phyloP scores from a whole-genome alignment of 1,284 basidiomycete genomes.

The Phellinidium pouzarii region DNA sequence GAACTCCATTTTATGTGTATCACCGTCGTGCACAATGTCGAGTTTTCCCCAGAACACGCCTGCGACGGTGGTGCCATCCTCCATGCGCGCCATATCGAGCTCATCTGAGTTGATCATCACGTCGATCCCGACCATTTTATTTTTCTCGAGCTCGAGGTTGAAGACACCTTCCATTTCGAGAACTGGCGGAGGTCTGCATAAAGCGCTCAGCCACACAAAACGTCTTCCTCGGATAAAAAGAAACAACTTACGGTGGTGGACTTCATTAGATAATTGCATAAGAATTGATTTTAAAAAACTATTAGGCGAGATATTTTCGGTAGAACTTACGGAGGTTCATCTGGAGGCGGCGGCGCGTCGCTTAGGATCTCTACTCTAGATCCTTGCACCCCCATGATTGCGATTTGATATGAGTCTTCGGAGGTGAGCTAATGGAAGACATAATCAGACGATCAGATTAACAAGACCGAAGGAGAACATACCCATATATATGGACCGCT shows the following conservation, averaged over 20 bases:
- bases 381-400: slow-evolving; percentile 68
- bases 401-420: slow-evolving; percentile 80
- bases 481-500: slow-evolving; percentile 75
- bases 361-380: slow-evolving; percentile 75
- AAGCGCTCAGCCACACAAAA: slow-evolving; percentile 1
- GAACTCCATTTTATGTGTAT: slow-evolving; percentile 73
- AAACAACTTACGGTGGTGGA: slow-evolving; percentile 60
- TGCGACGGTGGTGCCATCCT: slow-evolving; percentile 75
- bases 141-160: slow-evolving; percentile 67
- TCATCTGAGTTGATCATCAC: slow-evolving; percentile 68
- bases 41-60: slow-evolving; percentile 81
- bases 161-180: slow-evolving; percentile 81
- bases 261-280: slow-evolving; percentile 29
- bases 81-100: slow-evolving; percentile 80
- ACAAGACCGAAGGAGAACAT: slow-evolving; percentile 23
- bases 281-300: slow-evolving; percentile 11
- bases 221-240: not conserved
- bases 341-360: slow-evolving; percentile 71
- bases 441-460: not conserved
- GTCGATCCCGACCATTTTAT: slow-evolving; percentile 69
- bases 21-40: slow-evolving; percentile 67
- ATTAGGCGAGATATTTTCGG: slow-evolving; percentile 1
- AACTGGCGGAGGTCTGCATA: slow-evolving; percentile 64
- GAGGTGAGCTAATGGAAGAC: slow-evolving; percentile 57
- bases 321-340: slow-evolving; percentile 66